Evolutionary conservation across 805 yeast genomes (phyloP).

Genomic region (Helenozyma rhizophorensis): DNA sequence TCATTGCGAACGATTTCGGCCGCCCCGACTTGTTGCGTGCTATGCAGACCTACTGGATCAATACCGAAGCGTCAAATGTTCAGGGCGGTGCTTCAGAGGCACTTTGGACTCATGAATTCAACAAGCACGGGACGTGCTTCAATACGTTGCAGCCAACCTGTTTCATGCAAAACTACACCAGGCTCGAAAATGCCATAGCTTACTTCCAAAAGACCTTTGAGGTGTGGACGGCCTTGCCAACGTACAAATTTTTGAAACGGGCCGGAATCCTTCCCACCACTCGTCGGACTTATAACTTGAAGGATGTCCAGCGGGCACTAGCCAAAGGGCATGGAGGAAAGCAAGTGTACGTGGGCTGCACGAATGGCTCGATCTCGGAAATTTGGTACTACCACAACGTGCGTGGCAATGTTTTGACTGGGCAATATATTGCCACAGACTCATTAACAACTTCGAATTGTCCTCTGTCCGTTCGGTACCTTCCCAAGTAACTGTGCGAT

Average conservation of each 20-base stretch:
- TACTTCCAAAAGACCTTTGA: conserved; percentile 60
- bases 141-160: conserved; percentile 72
- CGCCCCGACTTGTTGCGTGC: conserved; percentile 51
- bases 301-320: conserved; percentile 52
- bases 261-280: conserved; percentile 71
- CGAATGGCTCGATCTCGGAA: conserved; percentile 46
- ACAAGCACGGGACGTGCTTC: conserved; percentile 93
- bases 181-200: conserved; percentile 55
- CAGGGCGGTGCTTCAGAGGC: conserved; percentile 36
- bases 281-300: conserved; percentile 51
- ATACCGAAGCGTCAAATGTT: conserved; percentile 39
- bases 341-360: conserved; percentile 60
- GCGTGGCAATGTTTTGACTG: conserved; percentile 66
- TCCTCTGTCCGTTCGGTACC: conserved; percentile 7
- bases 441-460: conserved; percentile 4
- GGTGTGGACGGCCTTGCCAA: conserved; percentile 56
- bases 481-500: conserved; percentile 6
- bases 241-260: conserved; percentile 58
- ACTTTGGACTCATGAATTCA: conserved; percentile 88
- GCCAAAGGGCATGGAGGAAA: conserved; percentile 46
- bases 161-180: conserved; percentile 36
- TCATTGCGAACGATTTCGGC: conserved; percentile 31
- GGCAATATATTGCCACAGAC: conserved; percentile 38
- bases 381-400: conserved; percentile 80
- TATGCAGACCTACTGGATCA: conserved; percentile 66